phyloP scores from a whole-genome alignment of 1,284 basidiomycete genomes.

The Schizophyllum commune region DNA sequence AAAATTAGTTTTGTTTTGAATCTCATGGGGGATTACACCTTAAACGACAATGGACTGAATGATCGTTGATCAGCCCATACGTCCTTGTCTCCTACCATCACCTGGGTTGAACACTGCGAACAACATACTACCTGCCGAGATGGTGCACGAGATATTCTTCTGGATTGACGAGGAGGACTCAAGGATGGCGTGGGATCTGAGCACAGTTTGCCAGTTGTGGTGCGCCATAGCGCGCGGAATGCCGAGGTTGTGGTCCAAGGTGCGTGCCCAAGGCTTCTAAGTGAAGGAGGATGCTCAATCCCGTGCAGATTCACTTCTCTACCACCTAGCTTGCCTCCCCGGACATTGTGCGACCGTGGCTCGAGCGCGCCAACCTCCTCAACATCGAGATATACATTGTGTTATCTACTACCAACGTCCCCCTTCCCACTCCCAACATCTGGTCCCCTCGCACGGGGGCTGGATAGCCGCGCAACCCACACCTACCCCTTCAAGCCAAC shows the following conservation, averaged over 20 bases:
- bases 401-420: slow-evolving; percentile 25
- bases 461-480: slow-evolving; percentile 2
- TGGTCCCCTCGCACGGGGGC: slow-evolving; percentile 4
- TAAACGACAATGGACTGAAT: too few relatives aligned
- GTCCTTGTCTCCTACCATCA: too few relatives aligned
- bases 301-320: slow-evolving; percentile 55
- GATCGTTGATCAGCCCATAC: too few relatives aligned
- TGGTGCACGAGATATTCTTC: slow-evolving; percentile 58
- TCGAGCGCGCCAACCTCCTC: slow-evolving; percentile 68
- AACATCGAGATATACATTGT: slow-evolving; percentile 70
- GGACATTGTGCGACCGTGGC: slow-evolving; percentile 72
- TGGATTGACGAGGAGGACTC: slow-evolving; percentile 59
- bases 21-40: too few relatives aligned
- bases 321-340: slow-evolving; percentile 63
- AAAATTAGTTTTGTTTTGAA: too few relatives aligned
- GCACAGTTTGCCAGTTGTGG: slow-evolving; percentile 58
- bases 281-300: slow-evolving; percentile 10
- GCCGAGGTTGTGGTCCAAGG: slow-evolving; percentile 68
- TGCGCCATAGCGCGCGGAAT: slow-evolving; percentile 51
- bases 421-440: slow-evolving; percentile 3
- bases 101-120: too few relatives aligned
- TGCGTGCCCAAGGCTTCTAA: slow-evolving; percentile 20
- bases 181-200: slow-evolving; percentile 62
- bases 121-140: slow-evolving; percentile 59
- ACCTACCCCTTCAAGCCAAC: slow-evolving; percentile 8